phyloP scores from a whole-genome alignment of 2,329 filamentous ascomycete species.

The Apiospora sp. region DNA sequence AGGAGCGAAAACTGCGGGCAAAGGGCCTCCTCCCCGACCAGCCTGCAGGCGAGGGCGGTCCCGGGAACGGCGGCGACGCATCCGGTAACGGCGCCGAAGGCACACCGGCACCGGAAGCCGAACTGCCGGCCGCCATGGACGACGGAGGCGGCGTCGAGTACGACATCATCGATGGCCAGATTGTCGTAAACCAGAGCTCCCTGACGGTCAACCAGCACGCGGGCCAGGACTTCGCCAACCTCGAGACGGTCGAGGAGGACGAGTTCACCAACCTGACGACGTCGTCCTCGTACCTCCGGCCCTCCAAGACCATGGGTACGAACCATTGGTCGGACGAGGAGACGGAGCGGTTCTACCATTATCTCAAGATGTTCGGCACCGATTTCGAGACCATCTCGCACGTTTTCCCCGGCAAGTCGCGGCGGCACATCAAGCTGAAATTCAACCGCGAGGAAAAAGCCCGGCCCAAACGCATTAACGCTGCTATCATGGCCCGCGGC shows the following conservation, averaged over 20 bases:
- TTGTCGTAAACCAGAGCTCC: conserved; percentile 74
- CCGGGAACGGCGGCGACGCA: conserved; percentile 28
- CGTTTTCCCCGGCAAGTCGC: conserved; percentile 76
- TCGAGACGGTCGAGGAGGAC: conserved; percentile 76
- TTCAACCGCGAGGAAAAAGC: conserved; percentile 81
- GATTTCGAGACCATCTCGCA: conserved; percentile 83
- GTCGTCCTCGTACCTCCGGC: conserved; percentile 69
- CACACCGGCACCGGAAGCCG: conserved; percentile 32
- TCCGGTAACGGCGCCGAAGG: conserved; percentile 36
- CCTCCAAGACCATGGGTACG: conserved; percentile 66
- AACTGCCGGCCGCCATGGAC: conserved; percentile 37
- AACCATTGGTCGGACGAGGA: conserved; percentile 75
- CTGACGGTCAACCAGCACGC: conserved; percentile 74
- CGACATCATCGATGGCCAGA: conserved; percentile 74
- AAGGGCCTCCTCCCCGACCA: conserved; percentile 35
- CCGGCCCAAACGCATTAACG: conserved; percentile 69
- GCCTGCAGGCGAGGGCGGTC: conserved; percentile 29
- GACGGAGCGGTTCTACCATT: conserved; percentile 79
- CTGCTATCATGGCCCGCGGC: conserved; percentile 63
- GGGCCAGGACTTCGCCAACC: conserved; percentile 54
- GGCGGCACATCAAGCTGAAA: conserved; percentile 81
- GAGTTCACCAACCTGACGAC: conserved; percentile 79
- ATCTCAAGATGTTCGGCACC: conserved; percentile 79
- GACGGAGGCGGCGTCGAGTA: conserved; percentile 42
- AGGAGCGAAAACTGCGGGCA: conserved; percentile 45